phyloP scores from a whole-genome alignment of 2,329 filamentous ascomycete species.

The Cytospora schulzeri region DNA sequence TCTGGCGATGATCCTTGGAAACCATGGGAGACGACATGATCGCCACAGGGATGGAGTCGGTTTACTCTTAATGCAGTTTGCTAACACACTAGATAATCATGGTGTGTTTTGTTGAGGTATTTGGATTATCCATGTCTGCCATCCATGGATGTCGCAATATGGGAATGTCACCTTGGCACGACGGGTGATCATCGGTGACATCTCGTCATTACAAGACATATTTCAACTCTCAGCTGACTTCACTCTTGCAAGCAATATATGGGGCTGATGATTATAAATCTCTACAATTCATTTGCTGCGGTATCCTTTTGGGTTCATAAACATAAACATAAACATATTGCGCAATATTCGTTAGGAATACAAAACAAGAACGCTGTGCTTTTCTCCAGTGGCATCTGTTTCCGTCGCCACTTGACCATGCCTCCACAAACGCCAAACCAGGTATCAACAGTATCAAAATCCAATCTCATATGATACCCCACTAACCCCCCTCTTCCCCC shows the following conservation, averaged over 20 bases:
- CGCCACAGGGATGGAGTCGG: not conserved
- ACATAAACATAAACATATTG: not conserved
- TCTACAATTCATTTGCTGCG: too few relatives aligned
- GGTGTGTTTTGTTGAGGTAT: not conserved
- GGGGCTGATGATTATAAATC: too few relatives aligned
- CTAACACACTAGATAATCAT: not conserved
- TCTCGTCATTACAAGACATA: too few relatives aligned
- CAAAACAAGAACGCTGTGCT: not conserved
- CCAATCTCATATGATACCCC: not conserved
- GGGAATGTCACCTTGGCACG: not conserved
- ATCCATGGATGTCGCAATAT: not conserved
- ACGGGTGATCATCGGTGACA: not conserved
- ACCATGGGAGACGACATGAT: not conserved
- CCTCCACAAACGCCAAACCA: too few relatives aligned
- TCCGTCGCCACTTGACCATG: not conserved
- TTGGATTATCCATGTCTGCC: not conserved
- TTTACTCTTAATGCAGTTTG: not conserved
- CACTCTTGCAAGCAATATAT: too few relatives aligned
- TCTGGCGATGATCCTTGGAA: not conserved
- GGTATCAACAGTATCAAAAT: not conserved
- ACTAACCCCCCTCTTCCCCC: too few relatives aligned
- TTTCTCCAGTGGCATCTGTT: not conserved
- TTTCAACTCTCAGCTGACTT: too few relatives aligned
- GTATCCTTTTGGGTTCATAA: too few relatives aligned
- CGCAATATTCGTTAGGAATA: not conserved